These are phyloP conservation scores for Calonectria henricotiae DNA, from an alignment of 2,329 filamentous ascomycete genomes.

Conservation along the genomic window DNA sequence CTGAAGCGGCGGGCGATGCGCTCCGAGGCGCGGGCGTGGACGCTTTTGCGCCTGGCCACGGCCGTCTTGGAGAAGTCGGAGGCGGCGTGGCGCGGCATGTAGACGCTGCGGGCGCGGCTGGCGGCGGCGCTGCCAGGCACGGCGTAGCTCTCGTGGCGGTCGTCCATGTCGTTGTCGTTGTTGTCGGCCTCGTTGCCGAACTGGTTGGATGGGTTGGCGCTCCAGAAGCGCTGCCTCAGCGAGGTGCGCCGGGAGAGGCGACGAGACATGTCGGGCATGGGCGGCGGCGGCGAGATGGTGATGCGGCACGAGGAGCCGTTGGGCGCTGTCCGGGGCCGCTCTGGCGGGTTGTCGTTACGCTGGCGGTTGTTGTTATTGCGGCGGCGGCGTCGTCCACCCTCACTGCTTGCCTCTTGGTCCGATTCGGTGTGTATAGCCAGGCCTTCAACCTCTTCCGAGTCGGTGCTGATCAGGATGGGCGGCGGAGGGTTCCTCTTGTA, in stretches of 20 bases:
- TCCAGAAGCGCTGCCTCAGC: conserved; percentile 46
- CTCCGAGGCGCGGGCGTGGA: conserved; percentile 41
- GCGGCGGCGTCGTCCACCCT: conserved; percentile 1
- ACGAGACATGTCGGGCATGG: conserved; percentile 2
- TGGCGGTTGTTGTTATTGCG: neutral
- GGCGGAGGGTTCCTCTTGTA: conserved; percentile 15
- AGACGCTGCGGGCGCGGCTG: conserved; percentile 40
- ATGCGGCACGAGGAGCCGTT: conserved; percentile 10
- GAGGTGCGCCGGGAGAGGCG: conserved; percentile 46
- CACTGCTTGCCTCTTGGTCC: conserved; percentile 5
- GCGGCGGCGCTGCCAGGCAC: conserved; percentile 31
- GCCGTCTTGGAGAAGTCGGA: conserved; percentile 53
- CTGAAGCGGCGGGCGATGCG: conserved; percentile 29
- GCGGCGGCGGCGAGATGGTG: conserved; percentile 12
- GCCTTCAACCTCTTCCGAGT: neutral
- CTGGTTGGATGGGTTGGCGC: conserved; percentile 44
- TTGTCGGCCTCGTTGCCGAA: conserved; percentile 36
- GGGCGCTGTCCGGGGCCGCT: conserved; percentile 19
- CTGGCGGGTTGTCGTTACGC: neutral
- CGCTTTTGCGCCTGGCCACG: conserved; percentile 42
- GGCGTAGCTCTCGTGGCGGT: conserved; percentile 15
- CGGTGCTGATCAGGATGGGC: neutral
- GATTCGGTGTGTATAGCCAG: neutral
- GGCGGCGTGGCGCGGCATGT: conserved; percentile 55
- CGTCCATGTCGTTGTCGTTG: neutral